Evolutionary conservation across 75 land plant genomes (phyloP), one percentile per base, ranked within the genome.

Genomic region (Picea glauca): DNA sequence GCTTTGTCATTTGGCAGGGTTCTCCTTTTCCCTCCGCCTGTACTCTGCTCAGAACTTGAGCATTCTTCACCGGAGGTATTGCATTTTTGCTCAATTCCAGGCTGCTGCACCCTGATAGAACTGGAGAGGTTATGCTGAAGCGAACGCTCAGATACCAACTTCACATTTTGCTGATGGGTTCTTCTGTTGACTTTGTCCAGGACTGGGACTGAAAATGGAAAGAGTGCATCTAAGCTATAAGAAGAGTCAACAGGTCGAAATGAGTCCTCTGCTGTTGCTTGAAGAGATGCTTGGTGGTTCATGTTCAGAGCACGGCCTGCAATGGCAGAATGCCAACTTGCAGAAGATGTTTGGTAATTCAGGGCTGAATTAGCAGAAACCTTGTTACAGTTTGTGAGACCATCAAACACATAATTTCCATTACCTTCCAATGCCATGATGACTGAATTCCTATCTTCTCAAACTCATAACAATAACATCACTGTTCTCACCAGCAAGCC

Each of bases 21-120:
- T 77, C 83, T 92, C 43, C 94, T 84, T 77, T 92, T 92, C 76
- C 82, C 85, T 15, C 78, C 78, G 76, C 3, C 80, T 21, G 72
- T 74, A 65, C 72, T 81, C 80, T 85, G 86, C 20, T 89, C 89
- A 40, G 88, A 85, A 3, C 84, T 80, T 3, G 93, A 89, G 30
- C 89, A 87, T 54, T 75, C 91, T 56, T 91, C 91, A 33, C 78
- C 75, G 4, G 83, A 83, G 78, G 83, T 80, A 79, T 87, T 89
- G 58, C 79, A 74, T 61, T 86, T 83, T 54, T 83, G 81, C 62
- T 87, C 88, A 43, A 50, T 50, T 50, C 56, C 12, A 50, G 56
- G 56, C 2, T 50, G 56, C 56, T 50, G 56, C 11, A 9, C 56
- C 12, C 12, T 70, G 74, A 18, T 38, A 43, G 74, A 21, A 20